Evolutionary conservation across 2,329 filamentous ascomycete genomes (phyloP).

Genomic region (Pseudogymnoascus sp.): DNA sequence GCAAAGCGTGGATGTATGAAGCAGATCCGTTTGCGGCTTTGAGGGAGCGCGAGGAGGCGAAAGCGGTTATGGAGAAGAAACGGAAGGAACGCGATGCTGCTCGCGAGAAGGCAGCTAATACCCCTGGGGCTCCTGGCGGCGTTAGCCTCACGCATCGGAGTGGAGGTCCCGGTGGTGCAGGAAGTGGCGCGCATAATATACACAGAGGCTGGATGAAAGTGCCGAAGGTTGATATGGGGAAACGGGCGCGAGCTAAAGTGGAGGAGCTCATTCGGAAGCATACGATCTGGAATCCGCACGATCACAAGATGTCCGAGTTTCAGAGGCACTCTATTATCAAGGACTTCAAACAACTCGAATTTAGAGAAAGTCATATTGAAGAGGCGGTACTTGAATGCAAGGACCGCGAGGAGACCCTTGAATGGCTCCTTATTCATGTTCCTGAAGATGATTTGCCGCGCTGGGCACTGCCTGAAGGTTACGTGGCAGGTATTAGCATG

Average conservation of each 20-base stretch:
- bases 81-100: slow-evolving; percentile 60
- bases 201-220: slow-evolving; percentile 72
- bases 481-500: slow-evolving; percentile 81
- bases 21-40: slow-evolving; percentile 84
- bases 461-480: slow-evolving; percentile 87
- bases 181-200: slow-evolving; percentile 29
- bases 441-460: slow-evolving; percentile 92
- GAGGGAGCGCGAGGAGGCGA: slow-evolving; percentile 70
- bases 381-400: slow-evolving; percentile 84
- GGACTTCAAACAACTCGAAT: slow-evolving; percentile 71
- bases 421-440: slow-evolving; percentile 95
- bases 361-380: slow-evolving; percentile 79
- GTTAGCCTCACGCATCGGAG: slow-evolving; percentile 41
- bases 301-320: slow-evolving; percentile 50
- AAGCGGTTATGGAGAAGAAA: slow-evolving; percentile 69
- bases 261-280: slow-evolving; percentile 71
- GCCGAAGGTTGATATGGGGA: slow-evolving; percentile 89
- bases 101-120: slow-evolving; percentile 58
- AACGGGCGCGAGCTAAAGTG: slow-evolving; percentile 66
- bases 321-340: slow-evolving; percentile 55
- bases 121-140: slow-evolving; percentile 46
- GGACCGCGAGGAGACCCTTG: slow-evolving; percentile 82
- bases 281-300: slow-evolving; percentile 80
- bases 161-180: slow-evolving; percentile 30
- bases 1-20: slow-evolving; percentile 85